Evolutionary conservation across 2,329 filamentous ascomycete genomes (phyloP).

Genomic region (Cladosporium phlei): DNA sequence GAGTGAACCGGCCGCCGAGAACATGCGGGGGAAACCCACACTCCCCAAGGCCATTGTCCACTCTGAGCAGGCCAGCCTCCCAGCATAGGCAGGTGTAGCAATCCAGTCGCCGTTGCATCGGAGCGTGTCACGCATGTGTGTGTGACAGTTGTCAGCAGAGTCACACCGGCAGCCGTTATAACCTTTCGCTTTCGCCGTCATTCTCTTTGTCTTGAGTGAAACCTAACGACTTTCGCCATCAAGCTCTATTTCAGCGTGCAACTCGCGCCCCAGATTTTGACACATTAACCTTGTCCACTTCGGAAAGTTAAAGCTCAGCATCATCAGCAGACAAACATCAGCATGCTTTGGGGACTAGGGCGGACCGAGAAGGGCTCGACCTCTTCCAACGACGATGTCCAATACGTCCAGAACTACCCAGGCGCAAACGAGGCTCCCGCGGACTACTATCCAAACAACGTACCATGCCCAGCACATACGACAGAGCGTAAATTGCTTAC

Average conservation of each 20-base stretch:
- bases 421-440: slow-evolving; percentile 15
- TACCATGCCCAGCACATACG: slow-evolving; percentile 45
- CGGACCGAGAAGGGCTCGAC: slow-evolving; percentile 4
- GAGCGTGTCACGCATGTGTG: slow-evolving; percentile 9
- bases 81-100: neutral
- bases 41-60: no score
- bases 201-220: neutral
- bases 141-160: slow-evolving; percentile 8
- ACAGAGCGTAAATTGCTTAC: slow-evolving; percentile 43
- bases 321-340: neutral
- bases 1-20: neutral
- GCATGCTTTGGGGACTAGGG: slow-evolving; percentile 9
- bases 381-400: slow-evolving; percentile 8
- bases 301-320: neutral
- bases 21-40: slow-evolving; percentile 11
- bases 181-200: neutral
- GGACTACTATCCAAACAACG: slow-evolving; percentile 31
- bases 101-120: slow-evolving; percentile 11
- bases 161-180: neutral
- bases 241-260: neutral
- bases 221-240: neutral
- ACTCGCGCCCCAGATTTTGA: neutral
- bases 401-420: slow-evolving; percentile 16
- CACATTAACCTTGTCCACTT: neutral
- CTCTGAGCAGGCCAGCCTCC: no score